Evolutionary conservation across 2,329 filamentous ascomycete genomes (phyloP).

Genomic region (Aspergillus eucalypticola): DNA sequence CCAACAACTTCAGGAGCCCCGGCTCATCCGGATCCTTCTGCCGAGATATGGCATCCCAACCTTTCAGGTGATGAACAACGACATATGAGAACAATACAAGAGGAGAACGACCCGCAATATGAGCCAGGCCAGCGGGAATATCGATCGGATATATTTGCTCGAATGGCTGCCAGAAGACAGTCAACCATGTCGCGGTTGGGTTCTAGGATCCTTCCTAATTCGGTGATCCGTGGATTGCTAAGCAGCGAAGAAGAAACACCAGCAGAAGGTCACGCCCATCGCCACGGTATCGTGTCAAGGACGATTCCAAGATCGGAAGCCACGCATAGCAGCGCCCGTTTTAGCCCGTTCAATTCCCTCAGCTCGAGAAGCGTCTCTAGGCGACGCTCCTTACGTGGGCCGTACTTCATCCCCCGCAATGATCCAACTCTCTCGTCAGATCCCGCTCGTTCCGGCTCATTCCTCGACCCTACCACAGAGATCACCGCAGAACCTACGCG

Average conservation of each 20-base stretch:
- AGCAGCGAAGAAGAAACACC: slow-evolving; percentile 49
- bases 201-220: slow-evolving; percentile 50
- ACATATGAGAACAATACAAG: slow-evolving; percentile 38
- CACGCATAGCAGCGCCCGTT: slow-evolving; percentile 36
- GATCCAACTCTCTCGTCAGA: slow-evolving; percentile 37
- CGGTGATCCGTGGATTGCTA: slow-evolving; percentile 45
- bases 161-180: slow-evolving; percentile 43
- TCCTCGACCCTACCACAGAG: slow-evolving; percentile 29
- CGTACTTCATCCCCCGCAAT: slow-evolving; percentile 42
- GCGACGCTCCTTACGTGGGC: slow-evolving; percentile 41
- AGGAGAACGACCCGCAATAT: slow-evolving; percentile 39
- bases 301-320: slow-evolving; percentile 37
- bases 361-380: slow-evolving; percentile 42
- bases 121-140: slow-evolving; percentile 33
- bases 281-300: slow-evolving; percentile 44
- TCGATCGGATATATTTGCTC: slow-evolving; percentile 34
- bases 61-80: slow-evolving; percentile 17
- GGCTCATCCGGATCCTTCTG: slow-evolving; percentile 10
- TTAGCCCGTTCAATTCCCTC: slow-evolving; percentile 44
- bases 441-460: slow-evolving; percentile 26
- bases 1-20: slow-evolving; percentile 16
- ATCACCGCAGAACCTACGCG: slow-evolving; percentile 31
- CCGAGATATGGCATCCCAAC: slow-evolving; percentile 24
- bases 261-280: slow-evolving; percentile 47
- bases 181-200: slow-evolving; percentile 52